A percentile compares a stretch with the other conserved stretches of the same genome.
These are phyloP conservation scores for Peribolospora baueri DNA, from an alignment of 768 basidiomycete genomes.

Conservation along the genomic window DNA sequence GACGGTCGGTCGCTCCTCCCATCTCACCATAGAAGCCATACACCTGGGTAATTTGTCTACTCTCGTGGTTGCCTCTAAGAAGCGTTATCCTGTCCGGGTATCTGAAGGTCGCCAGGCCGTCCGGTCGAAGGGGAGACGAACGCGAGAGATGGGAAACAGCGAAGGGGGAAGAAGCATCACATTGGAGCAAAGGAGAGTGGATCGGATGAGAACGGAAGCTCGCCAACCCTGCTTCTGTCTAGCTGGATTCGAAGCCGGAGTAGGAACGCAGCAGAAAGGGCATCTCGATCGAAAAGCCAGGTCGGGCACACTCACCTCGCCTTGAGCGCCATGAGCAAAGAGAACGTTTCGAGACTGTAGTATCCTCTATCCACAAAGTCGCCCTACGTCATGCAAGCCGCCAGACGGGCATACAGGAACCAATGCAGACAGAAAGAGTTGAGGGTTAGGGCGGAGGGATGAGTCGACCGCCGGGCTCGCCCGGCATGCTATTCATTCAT, in stretches of 20 bases:
- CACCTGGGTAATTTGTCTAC: conserved; percentile 89
- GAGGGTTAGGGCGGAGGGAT: no score
- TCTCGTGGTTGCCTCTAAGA: conserved; percentile 86
- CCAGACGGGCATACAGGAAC: not conserved
- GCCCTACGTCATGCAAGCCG: conserved; percentile 30
- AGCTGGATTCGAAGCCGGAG: no score
- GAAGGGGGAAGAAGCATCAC: not conserved
- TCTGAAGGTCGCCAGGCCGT: conserved; percentile 21
- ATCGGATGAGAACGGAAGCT: not conserved
- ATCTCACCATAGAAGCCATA: conserved; percentile 87
- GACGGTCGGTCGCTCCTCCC: not conserved
- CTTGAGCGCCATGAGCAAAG: conserved; percentile 64
- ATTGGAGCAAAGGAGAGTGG: not conserved
- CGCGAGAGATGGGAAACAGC: not conserved
- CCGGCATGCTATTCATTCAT: no score
- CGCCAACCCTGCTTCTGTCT: not conserved
- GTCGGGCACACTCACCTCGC: conserved; percentile 33
- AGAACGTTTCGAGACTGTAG: conserved; percentile 86
- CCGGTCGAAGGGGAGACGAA: no score
- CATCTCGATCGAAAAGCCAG: not conserved
- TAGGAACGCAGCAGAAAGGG: no score
- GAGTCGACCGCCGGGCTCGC: no score
- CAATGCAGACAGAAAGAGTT: not conserved
- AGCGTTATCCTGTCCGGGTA: conserved; percentile 83
- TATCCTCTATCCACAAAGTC: conserved; percentile 95